phyloP scores from a whole-genome alignment of 2,329 filamentous ascomycete species.

The Fusarium sp. region DNA sequence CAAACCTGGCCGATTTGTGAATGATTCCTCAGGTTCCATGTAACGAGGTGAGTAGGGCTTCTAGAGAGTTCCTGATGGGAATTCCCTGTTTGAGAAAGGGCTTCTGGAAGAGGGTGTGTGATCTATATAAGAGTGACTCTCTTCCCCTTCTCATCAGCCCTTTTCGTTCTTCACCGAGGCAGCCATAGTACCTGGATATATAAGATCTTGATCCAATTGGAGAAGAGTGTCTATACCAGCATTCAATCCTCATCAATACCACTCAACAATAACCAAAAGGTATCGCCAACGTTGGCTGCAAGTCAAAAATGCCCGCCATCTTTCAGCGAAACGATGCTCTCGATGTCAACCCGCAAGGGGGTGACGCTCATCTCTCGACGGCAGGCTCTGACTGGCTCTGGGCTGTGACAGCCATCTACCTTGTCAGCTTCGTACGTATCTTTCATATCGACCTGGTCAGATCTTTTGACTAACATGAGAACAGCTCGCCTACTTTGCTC shows the following conservation, averaged over 20 bases:
- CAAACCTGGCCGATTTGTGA: conserved; percentile 5
- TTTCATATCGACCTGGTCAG: not conserved
- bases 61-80: conserved; percentile 10
- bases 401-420: conserved; percentile 66
- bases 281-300: not conserved
- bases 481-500: conserved; percentile 59
- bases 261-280: not conserved
- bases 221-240: not conserved
- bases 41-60: not conserved
- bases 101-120: not conserved
- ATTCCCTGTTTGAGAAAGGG: conserved; percentile 1
- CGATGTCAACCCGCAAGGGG: conserved; percentile 61
- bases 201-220: not conserved
- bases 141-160: not conserved
- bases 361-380: conserved; percentile 58
- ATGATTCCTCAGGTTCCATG: conserved; percentile 3
- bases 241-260: not conserved
- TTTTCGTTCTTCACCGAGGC: not conserved
- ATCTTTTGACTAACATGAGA: conserved; percentile 26
- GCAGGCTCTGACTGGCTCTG: conserved; percentile 70
- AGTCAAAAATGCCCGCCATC: conserved; percentile 52
- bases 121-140: conserved; percentile 21
- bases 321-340: conserved; percentile 63
- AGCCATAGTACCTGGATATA: not conserved
- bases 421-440: conserved; percentile 60